Percentiles rank a stretch among this genome's conserved stretches.
phyloP scores from a whole-genome alignment of 177 flowering plant species.

The Vitis hybrid region DNA sequence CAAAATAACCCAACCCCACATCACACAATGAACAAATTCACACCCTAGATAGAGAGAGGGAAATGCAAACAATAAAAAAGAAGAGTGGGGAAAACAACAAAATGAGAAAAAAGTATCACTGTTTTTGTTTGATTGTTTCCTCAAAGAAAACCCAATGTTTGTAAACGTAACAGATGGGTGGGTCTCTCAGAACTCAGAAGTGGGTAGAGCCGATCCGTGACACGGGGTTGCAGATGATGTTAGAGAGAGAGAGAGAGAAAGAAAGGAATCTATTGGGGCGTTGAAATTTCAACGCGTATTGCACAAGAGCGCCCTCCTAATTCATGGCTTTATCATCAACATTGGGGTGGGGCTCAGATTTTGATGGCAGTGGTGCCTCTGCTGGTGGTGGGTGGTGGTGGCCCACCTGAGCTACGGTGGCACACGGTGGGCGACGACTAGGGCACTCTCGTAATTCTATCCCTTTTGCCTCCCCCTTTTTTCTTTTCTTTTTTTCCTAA shows the following conservation, averaged over 20 bases:
- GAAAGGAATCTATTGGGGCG: constrained; percentile 6
- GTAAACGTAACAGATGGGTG: constrained; percentile 7
- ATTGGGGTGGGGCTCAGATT: background rate
- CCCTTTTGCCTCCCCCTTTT: no score
- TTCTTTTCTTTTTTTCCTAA: no score
- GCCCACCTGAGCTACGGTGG: constrained; percentile 10
- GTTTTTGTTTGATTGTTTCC: constrained; percentile 19
- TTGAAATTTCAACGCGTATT: constrained; percentile 20
- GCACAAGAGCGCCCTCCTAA: background rate
- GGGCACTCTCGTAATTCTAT: constrained; percentile 1
- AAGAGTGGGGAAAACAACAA: no score
- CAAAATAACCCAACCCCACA: constrained; percentile 18
- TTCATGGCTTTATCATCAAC: no score
- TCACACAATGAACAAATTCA: constrained; percentile 3
- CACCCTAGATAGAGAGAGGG: constrained; percentile 4
- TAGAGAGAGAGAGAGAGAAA: background rate
- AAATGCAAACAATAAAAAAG: no score
- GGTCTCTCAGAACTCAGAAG: background rate
- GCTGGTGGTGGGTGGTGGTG: constrained; percentile 4
- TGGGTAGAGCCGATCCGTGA: constrained; percentile 9
- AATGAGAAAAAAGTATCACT: no score
- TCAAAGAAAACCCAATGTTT: constrained; percentile 14
- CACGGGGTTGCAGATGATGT: constrained; percentile 11
- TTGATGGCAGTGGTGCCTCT: background rate
- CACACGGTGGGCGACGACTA: background rate